Conservation (phyloP, 345 rosid genomes). For the Abelmoschus esculentus region DNA sequence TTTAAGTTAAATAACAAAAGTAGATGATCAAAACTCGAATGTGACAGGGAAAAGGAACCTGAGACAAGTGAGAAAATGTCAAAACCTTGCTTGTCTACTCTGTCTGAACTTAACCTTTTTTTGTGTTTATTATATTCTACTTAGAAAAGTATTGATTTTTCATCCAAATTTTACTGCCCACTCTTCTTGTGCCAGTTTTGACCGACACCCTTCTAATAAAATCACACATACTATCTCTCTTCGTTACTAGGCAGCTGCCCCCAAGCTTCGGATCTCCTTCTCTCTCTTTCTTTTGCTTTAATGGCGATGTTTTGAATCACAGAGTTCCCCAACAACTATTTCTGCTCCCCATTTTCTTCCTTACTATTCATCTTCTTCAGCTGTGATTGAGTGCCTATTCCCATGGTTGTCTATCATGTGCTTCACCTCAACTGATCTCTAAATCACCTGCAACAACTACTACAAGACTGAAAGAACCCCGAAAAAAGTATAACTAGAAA, state of each 20-base stretch:
- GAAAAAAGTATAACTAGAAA: not conserved
- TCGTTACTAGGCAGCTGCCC: constrained; percentile 15
- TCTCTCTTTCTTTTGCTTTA: constrained; percentile 30
- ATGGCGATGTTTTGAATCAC: constrained; percentile 32
- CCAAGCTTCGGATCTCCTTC: constrained; percentile 34
- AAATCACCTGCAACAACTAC: not conserved
- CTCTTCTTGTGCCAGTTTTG: constrained; percentile 3
- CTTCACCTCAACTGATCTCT: constrained; percentile 17
- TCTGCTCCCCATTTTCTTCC: constrained; percentile 11
- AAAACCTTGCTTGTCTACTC: not conserved
- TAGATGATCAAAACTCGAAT: too few relatives aligned
- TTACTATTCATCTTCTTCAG: constrained; percentile 9
- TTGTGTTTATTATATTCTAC: not conserved
- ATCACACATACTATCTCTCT: constrained; percentile 14
- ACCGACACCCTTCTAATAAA: constrained; percentile 29
- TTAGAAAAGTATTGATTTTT: not conserved
- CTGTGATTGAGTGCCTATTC: not conserved
- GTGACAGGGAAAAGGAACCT: not conserved
- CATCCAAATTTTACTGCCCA: not conserved
- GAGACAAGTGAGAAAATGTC: constrained; percentile 2
- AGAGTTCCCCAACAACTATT: constrained; percentile 19
- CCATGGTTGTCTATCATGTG: constrained; percentile 18
- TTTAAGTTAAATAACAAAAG: too few relatives aligned
- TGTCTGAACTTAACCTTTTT: not conserved
- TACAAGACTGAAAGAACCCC: not conserved